Conservation (phyloP, 768 basidiomycete species). For the Agaricus sinodeliciosus region DNA sequence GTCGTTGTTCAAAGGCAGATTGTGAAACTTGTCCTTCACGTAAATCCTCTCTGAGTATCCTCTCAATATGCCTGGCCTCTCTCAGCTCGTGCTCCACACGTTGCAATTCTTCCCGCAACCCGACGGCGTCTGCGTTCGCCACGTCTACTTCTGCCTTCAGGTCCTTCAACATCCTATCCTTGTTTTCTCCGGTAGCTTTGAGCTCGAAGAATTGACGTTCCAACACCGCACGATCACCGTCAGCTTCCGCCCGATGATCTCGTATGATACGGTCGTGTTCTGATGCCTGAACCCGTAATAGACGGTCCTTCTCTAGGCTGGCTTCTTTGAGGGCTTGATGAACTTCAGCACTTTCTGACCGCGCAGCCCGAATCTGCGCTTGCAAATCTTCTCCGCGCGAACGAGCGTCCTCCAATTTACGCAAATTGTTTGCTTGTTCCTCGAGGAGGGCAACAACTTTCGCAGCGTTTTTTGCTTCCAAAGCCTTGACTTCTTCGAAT, state of each 20-base stretch:
- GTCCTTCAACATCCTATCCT: constrained; percentile 58
- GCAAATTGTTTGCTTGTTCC: constrained; percentile 68
- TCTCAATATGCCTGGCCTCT: constrained; percentile 61
- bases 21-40: constrained; percentile 63
- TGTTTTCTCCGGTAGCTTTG: constrained; percentile 52
- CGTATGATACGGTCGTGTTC: constrained; percentile 63
- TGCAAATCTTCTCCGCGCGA: constrained; percentile 70
- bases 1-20: constrained; percentile 56
- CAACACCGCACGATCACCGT: constrained; percentile 88
- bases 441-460: constrained; percentile 63
- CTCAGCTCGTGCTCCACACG: constrained; percentile 64
- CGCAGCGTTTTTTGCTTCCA: constrained; percentile 57
- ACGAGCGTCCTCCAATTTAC: constrained; percentile 70
- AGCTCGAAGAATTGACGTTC: constrained; percentile 83
- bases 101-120: constrained; percentile 68
- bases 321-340: constrained; percentile 62
- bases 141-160: constrained; percentile 55
- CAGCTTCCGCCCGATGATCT: constrained; percentile 88
- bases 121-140: constrained; percentile 58
- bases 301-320: constrained; percentile 70
- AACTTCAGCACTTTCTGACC: constrained; percentile 67
- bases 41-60: constrained; percentile 67
- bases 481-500: constrained; percentile 59
- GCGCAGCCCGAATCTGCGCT: constrained; percentile 62
- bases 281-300: constrained; percentile 65